Base-by-base conservation (phyloP, 345 rosid genomes). In the Diplotaxis tenuifolia region DNA sequence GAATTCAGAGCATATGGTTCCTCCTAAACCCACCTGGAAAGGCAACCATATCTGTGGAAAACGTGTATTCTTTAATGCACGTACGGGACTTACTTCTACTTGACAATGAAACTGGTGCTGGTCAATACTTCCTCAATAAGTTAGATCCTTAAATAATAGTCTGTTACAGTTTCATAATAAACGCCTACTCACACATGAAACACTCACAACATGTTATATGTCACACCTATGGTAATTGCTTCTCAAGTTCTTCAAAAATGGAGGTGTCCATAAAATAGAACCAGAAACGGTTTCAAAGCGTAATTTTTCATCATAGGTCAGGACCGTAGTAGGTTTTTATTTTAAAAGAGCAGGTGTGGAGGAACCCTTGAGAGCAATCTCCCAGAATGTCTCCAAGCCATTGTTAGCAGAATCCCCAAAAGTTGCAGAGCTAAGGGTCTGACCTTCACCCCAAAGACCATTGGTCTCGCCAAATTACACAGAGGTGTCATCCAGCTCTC, bases 21-120 rank as follows among this genome's bases (percentile, higher is more conserved):
- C 28, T 25, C 28, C 28, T 25, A 25, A 25, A 25, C 28, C 28
- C 28, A 25, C 28, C 28, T 25, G 4, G 78, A 82, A 68, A 38
- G 47, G 47, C 47, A 38, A 38, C 47, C 47, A 38, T 38, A 38
- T 15, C 1, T 38, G 47, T 38, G 47, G 47, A 3, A 34, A 34
- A 34, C 40, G 14, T 9, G 40, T 9, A 34, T 34, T 34, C 40
- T 34, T 34, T 34, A 34, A 34, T 34, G 40, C 40, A 34, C 36
- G 8, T 31, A 31, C 8, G 36, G 7, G 36, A 31, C 9, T 31
- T 9, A 6, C 7, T 31, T 31, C 9, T 5, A 31, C 40, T 34
- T 34, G 40, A 4, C 40, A 34, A 10, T 34, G 40, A 34, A 4
- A 34, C 12, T 14, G 10, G 14, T 34, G 12, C 40, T 10, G 14